phyloP scores from a whole-genome alignment of 2,329 filamentous ascomycete genomes.

The Aaosphaeria arxii region DNA sequence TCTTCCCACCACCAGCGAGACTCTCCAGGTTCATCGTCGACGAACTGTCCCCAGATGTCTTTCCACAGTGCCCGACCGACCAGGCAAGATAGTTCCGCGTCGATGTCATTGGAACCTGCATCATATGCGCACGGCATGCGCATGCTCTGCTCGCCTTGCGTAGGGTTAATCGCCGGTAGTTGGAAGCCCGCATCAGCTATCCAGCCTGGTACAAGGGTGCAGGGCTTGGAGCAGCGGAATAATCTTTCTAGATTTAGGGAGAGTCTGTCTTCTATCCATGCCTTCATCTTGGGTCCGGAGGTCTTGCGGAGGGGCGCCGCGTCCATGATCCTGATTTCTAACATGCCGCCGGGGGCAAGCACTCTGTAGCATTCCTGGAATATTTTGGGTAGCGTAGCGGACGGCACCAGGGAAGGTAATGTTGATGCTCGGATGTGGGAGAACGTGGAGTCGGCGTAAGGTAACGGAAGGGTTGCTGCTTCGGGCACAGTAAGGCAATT shows the following conservation, averaged over 20 bases:
- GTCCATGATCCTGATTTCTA: constrained; percentile 63
- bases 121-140: constrained; percentile 31
- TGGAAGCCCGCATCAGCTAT: constrained; percentile 54
- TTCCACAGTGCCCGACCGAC: constrained; percentile 37
- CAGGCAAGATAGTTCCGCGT: constrained; percentile 29
- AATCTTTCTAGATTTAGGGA: constrained; percentile 57
- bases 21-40: constrained; percentile 26
- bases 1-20: constrained; percentile 40
- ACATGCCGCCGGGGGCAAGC: constrained; percentile 53
- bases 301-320: constrained; percentile 56
- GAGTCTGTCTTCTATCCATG: constrained; percentile 63
- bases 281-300: constrained; percentile 55
- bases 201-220: constrained; percentile 57
- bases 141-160: constrained; percentile 19
- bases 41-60: constrained; percentile 36
- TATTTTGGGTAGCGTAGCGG: constrained; percentile 55
- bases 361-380: constrained; percentile 57
- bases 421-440: constrained; percentile 44
- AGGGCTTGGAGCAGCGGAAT: constrained; percentile 60
- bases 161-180: constrained; percentile 7
- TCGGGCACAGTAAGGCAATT: constrained; percentile 29
- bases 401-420: constrained; percentile 56
- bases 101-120: constrained; percentile 12
- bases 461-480: constrained; percentile 48
- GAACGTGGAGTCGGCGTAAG: constrained; percentile 37